Evolutionary conservation across 164 flowering plant genomes (phyloP), one percentile per base, ranked within the genome.

Genomic region (Paratinospora sagittata): DNA sequence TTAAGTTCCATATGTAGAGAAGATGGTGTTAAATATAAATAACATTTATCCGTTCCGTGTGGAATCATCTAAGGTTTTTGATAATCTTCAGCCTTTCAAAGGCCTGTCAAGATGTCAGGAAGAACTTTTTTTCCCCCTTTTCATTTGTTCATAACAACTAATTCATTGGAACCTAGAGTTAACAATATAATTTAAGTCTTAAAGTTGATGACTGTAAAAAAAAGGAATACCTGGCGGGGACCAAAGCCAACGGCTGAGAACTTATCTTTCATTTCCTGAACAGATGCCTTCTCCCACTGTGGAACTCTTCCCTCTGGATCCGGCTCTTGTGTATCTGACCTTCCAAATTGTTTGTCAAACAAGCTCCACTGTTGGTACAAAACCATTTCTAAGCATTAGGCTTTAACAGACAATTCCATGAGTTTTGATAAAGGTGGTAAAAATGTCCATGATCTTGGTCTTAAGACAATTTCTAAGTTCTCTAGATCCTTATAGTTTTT

Each of bases 291-390:
- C 47, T 82, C 87, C 97, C 99, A 95, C 66, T 69, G 82, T 36
- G 96, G 97, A 66, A 92, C 83, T 78, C 97, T 87, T 4, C 98
- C 97, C 72, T 90, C 99, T 63, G 96, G 97, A 81, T 92, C 99
- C 34, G 97, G 88, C 69, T 86, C 91, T 70, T 89, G 80, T 3
- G 92, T 47, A 80, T 95, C 98, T 2, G 82, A 39, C 69, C 97
- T 85, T 63, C 99, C 97, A 58, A 92, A 84, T 64, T 87, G 77
- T 77, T 49, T 89, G 47, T 95, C 99, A 67, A 95, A 92, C 81
- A 89, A 82, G 17, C 90, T 88, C 97, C 97, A 92, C 99, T 90
- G 85, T 69, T 64, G 23, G 41, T 19, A 75, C 27, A 64, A 43
- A n/a, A 68, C 0, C 66, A 39, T 5, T 34, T 47, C 7, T 13